Percentiles rank a stretch among this genome's conserved stretches.
phyloP scores from a whole-genome alignment of 164 flowering plant species.

The Litsea cubeba region DNA sequence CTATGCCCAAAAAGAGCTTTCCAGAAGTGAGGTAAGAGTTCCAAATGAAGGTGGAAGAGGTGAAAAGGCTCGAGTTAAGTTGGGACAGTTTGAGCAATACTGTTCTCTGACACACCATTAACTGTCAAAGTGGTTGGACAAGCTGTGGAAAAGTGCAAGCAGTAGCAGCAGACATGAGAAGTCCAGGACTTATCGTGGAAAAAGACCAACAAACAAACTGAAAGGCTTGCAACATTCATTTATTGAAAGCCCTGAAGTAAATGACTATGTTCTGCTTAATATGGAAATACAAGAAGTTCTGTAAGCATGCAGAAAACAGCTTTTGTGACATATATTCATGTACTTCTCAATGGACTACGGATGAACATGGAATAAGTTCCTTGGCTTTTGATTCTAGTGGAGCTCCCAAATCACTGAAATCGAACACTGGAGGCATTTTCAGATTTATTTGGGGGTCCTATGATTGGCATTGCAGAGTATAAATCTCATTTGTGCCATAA shows the following conservation, averaged over 20 bases:
- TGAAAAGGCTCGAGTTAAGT: constrained; percentile 76
- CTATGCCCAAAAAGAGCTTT: constrained; percentile 21
- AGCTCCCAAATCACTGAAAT: constrained; percentile 17
- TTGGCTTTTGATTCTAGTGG: constrained; percentile 12
- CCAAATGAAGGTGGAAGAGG: constrained; percentile 78
- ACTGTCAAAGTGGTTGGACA: constrained; percentile 90
- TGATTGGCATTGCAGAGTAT: constrained; percentile 44
- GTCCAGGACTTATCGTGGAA: constrained; percentile 42
- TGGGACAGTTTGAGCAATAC: constrained; percentile 60
- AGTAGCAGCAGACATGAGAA: constrained; percentile 49
- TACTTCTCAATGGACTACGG: constrained; percentile 9
- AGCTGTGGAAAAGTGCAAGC: constrained; percentile 95
- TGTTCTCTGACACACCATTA: constrained; percentile 85
- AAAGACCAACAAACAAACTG: constrained; percentile 39
- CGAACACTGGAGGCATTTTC: constrained; percentile 81
- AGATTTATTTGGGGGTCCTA: constrained; percentile 47
- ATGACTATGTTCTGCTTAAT: constrained; percentile 14
- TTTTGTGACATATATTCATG: constrained; percentile 9
- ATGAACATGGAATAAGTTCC: constrained; percentile 10
- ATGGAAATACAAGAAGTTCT: constrained; percentile 16
- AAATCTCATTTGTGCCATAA: constrained; percentile 52
- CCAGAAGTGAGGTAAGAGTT: constrained; percentile 53
- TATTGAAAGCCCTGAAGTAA: constrained; percentile 19
- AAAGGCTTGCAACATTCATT: constrained; percentile 26
- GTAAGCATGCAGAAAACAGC: constrained; percentile 17